phyloP scores from a whole-genome alignment of 257 asterid species.

The Solanum pimpinellifolium region DNA sequence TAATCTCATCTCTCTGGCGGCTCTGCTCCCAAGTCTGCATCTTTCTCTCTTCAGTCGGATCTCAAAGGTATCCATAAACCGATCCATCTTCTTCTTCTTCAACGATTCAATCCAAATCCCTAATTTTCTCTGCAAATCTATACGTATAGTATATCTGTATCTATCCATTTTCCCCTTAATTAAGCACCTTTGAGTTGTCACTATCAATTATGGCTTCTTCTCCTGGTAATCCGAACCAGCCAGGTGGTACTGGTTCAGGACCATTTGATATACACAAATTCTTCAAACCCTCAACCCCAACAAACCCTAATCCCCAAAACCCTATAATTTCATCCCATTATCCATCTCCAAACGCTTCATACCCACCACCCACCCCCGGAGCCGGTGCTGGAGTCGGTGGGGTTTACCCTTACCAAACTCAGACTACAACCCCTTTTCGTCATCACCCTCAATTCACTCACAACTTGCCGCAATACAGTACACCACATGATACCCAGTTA shows the following conservation, averaged over 20 bases:
- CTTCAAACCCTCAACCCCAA: constrained; percentile 38
- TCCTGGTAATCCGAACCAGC: constrained; percentile 62
- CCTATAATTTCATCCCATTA: constrained; percentile 28
- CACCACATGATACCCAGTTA: constrained; percentile 23
- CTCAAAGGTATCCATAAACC: not conserved
- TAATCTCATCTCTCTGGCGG: not conserved
- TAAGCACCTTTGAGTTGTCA: not conserved
- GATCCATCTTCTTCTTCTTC: not conserved
- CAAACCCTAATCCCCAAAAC: constrained; percentile 42
- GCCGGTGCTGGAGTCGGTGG: constrained; percentile 2
- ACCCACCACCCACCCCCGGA: constrained; percentile 56
- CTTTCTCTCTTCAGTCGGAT: not conserved
- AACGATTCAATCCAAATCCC: not conserved
- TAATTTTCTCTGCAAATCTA: not conserved
- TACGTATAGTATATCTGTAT: not conserved
- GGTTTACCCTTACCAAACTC: constrained; percentile 44
- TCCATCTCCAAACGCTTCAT: constrained; percentile 64
- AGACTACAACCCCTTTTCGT: constrained; percentile 28
- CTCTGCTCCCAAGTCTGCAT: not conserved
- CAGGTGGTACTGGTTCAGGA: constrained; percentile 39
- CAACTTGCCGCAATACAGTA: not conserved
- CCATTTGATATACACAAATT: constrained; percentile 67
- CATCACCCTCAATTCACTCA: constrained; percentile 29
- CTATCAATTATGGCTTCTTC: constrained; percentile 20
- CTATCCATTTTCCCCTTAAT: not conserved